These are phyloP conservation scores for Penicillium pancosmium DNA, from an alignment of 495 filamentous ascomycete species.

Conservation along the genomic window DNA sequence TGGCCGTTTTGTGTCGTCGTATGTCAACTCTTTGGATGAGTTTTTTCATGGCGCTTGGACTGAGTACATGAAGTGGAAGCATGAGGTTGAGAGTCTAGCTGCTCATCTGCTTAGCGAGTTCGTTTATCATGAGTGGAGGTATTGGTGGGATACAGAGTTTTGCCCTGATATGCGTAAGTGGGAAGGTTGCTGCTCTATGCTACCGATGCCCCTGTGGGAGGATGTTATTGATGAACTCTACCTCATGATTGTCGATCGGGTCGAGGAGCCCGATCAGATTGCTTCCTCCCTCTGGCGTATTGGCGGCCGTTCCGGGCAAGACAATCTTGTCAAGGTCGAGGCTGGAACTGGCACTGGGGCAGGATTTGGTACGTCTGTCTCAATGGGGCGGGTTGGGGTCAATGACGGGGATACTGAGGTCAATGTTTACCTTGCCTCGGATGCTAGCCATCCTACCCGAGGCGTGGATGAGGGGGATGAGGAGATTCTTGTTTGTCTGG, in stretches of 20 bases:
- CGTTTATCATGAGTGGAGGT: conserved; percentile 23
- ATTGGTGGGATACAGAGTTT: conserved; percentile 28
- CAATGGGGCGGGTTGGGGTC: no score
- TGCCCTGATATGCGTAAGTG: conserved; percentile 29
- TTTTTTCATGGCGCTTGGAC: not conserved
- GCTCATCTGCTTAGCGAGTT: not conserved
- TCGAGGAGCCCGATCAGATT: conserved; percentile 22
- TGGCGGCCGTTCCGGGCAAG: not conserved
- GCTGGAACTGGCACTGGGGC: no score
- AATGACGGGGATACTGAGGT: not conserved
- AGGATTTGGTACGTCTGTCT: no score
- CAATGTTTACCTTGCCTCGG: not conserved
- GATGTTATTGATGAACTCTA: conserved; percentile 29
- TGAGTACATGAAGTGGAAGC: not conserved
- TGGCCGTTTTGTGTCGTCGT: not conserved
- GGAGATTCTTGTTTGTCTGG: no score
- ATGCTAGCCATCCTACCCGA: not conserved
- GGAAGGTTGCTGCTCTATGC: conserved; percentile 15
- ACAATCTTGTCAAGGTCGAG: no score
- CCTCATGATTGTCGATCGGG: conserved; percentile 24
- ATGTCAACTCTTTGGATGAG: not conserved
- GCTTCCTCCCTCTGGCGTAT: not conserved
- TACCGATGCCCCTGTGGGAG: conserved; percentile 30
- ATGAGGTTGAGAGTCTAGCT: not conserved
- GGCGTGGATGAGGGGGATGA: no score